These are phyloP conservation scores for Trypanosoma melophagium DNA, from an alignment of 208 protist species.

Conservation along the genomic window DNA sequence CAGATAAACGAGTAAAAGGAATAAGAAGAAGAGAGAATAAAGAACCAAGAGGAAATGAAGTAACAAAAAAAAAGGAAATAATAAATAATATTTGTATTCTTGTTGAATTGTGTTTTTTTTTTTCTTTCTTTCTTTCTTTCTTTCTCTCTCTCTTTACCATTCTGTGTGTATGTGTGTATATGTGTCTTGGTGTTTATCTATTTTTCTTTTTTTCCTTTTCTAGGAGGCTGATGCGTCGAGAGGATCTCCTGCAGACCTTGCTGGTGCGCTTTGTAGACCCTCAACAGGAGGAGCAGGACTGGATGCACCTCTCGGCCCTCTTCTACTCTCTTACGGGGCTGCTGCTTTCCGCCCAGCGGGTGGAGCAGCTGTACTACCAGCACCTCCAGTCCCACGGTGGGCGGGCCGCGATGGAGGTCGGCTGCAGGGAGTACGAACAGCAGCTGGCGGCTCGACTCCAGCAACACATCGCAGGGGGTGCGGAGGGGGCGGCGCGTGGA, in stretches of 20 bases:
- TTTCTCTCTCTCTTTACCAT: conserved; percentile 11
- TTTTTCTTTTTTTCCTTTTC: not conserved
- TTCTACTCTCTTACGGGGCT: conserved; percentile 35
- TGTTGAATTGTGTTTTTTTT: conserved; percentile 2
- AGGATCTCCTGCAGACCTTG: conserved; percentile 14
- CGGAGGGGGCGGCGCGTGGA: no score
- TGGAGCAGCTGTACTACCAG: conserved; percentile 32
- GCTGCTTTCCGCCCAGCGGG: conserved; percentile 23
- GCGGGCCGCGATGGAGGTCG: conserved; percentile 25
- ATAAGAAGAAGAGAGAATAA: conserved; percentile 6
- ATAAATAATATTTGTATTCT: not conserved
- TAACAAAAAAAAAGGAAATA: not conserved
- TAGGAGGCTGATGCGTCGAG: conserved; percentile 1
- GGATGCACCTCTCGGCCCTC: conserved; percentile 24
- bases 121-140: conserved; percentile 12
- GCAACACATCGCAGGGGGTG: not conserved
- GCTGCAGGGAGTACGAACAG: conserved; percentile 19
- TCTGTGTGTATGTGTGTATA: not conserved
- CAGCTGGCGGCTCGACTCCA: conserved; percentile 12
- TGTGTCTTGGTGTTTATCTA: not conserved
- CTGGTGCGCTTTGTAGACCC: conserved; percentile 26
- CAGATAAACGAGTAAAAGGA: not conserved
- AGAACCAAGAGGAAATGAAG: conserved; percentile 1
- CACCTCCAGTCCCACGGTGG: conserved; percentile 23
- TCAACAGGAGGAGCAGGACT: conserved; percentile 28